A percentile compares a stretch with the other conserved stretches of the same genome.
Conservation (phyloP, 345 rosid genomes). For the Euphorbia pulcherrima region DNA sequence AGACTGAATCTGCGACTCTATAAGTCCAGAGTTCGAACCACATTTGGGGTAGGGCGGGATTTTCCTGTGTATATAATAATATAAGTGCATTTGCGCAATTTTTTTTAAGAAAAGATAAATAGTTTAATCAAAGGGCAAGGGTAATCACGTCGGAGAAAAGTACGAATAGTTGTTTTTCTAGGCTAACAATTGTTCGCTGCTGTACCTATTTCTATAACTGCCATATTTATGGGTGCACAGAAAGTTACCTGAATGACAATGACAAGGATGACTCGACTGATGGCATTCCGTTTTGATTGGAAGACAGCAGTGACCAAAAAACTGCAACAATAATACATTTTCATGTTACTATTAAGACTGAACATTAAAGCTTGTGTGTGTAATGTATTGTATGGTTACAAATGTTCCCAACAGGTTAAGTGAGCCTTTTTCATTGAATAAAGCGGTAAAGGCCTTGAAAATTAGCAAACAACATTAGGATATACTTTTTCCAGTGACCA, state of each 20-base stretch:
- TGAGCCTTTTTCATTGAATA: background rate
- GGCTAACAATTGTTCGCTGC: background rate
- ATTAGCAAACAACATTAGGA: background rate
- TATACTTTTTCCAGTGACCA: too few relatives aligned
- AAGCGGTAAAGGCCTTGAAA: background rate
- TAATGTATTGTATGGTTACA: background rate
- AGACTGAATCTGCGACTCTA: too few relatives aligned
- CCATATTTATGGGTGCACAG: background rate
- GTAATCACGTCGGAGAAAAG: background rate
- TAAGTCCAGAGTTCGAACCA: too few relatives aligned
- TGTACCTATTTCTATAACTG: background rate
- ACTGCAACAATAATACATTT: slow-evolving; percentile 38
- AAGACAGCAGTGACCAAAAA: slow-evolving; percentile 77
- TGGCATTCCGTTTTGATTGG: slow-evolving; percentile 45
- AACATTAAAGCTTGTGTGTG: too few relatives aligned
- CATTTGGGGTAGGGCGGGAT: too few relatives aligned
- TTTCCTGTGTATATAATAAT: too few relatives aligned
- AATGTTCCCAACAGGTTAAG: background rate
- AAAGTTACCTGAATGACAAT: slow-evolving; percentile 68
- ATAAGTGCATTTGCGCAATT: too few relatives aligned
- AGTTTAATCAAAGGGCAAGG: too few relatives aligned
- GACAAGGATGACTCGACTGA: slow-evolving; percentile 76
- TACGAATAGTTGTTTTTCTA: background rate
- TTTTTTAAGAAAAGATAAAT: too few relatives aligned
- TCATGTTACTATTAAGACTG: too few relatives aligned